Base-by-base conservation (phyloP, 805 yeast genomes). In the Cephaloascus albidus region DNA sequence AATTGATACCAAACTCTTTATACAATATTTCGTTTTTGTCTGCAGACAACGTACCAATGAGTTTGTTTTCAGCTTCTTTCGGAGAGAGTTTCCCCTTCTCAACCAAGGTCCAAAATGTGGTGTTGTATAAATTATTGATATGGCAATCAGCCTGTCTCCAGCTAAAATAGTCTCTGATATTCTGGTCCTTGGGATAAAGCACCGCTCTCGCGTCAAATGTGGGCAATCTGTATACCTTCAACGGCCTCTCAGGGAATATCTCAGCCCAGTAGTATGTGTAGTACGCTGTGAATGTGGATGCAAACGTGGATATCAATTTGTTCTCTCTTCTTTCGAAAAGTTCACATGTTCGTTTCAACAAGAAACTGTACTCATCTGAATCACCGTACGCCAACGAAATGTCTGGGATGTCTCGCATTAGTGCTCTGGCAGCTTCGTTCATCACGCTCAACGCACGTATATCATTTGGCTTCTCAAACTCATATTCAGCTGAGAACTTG, bases 91-190 rank as follows among this genome's bases (percentile, higher is more conserved):
- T 81, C 15, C 93, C 88, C 44, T 72, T 67, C 16, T 65, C 54
- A 0, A 93, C 90, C 50, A 93, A 65, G 4, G 77, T 68, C 98
- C 98, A 93, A 55, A 93, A 93, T 1, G 87, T 68, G 0, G 98
- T 93, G 54, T 93, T 93, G 65, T 90, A 93, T 43, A 93, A 60
- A 56, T 93, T 93, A 57, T 93, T 93, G 40, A 93, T 93, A 61
- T 93, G 98, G 38, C 93, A 93, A 55, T 93, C 98, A 1, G 82
- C 97, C 54, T 86, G 97, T 47, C 98, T 72, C 98, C 98, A 93
- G 41, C 84, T 65, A 46, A 93, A 73, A 54, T 93, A 93, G 57
- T 90, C 97, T 40, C 85, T 68, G 2, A 90, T 65, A 1, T 66
- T 61, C 4, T 62, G 50, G 15, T 65, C 46, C 40, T 70, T 76